Evolutionary conservation across 192 early-diverging fungal genomes (phyloP), one percentile per base, ranked within the genome.

Genomic region (Mortierella hygrophila): DNA sequence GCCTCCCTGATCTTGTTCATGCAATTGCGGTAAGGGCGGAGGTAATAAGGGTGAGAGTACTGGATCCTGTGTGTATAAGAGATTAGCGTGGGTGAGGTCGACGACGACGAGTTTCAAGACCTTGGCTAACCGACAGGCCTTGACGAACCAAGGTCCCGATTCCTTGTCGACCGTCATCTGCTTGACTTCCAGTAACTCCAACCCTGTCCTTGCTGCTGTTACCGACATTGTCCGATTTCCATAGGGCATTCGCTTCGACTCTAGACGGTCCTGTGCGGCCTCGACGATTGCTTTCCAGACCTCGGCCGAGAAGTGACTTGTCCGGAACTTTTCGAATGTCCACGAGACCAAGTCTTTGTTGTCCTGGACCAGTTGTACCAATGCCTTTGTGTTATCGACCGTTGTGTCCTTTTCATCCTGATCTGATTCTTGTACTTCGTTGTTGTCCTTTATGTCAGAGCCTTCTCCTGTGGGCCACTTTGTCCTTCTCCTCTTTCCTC

Each of bases 71-170:
- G n/a, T 26, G 13, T 65, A 29, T 0, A 65, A 13, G 3, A 65
- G 29, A 11, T 32, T 65, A 13, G 60, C 60, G 60, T 65, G 60
- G 26, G 60, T 65, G 13, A 65, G 60, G 29, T 65, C 60, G 13
- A 65, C 60, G 26, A 65, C 60, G 26, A 65, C 60, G 29, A 65
- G 60, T 65, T 65, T 65, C 60, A 65, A 65, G 29, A 65, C 29
- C 60, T 65, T 65, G 10, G 60, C 60, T 15, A 32, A 23, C 10
- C 60, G 29, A 35, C 60, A 65, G 26, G 60, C 60, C 60, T 32
- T 65, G 9, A 65, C 60, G 11, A 65, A 65, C 60, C 60, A 65
- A 9, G 29, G 29, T 15, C 26, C 60, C 3, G 60, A 65, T 2
- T 65, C 60, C 60, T 32, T 65, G 29, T 32, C 29, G 60, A 65